Base-by-base conservation (phyloP, 345 rosid species). In the Brassica carinata region DNA sequence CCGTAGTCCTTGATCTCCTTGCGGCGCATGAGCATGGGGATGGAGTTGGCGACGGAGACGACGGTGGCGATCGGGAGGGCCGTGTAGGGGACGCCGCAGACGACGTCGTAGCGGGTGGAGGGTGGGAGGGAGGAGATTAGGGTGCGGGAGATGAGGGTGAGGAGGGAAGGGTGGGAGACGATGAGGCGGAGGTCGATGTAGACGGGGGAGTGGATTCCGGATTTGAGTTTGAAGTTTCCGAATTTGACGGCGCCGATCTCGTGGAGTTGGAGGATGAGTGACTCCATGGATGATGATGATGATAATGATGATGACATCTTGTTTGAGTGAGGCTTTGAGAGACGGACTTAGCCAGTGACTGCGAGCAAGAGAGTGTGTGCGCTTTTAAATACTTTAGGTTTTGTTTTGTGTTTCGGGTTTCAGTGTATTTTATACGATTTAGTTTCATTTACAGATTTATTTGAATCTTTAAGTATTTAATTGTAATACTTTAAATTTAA, bases 171-270 rank as follows among this genome's bases (percentile, higher is more conserved):
- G 80, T 90, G 86, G 0, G 97, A 88, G 81, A 92, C 89, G 33
- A 96, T 90, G 81, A 91, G 92, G 71, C 99, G 98, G 70, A 96
- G 97, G 78, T 96, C 99, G 78, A 96, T 93, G 86, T 96, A 96
- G 76, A 92, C 82, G 2, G 99, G 98, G 19, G 98, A 93, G 33
- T 81, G 80, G 83, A 96, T 93, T 74, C 98, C 99, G 59, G 99
- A 93, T 85, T 96, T 96, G 27, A 96, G 92, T 85, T 91, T 93
- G 85, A 92, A 96, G 79, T 85, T 85, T 0, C 94, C 97, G 81
- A 95, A 95, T 65, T 95, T 95, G 4, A 96, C 94, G 67, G 94
- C 98, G 34, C 97, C 91, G 51, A 96, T 90, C 64, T 93, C 97
- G 83, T 93, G 95, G 62, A 96, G 98, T 59, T 89, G 75, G 14